Conservation (phyloP, 331 rosid species). For the Malus hybrid region DNA sequence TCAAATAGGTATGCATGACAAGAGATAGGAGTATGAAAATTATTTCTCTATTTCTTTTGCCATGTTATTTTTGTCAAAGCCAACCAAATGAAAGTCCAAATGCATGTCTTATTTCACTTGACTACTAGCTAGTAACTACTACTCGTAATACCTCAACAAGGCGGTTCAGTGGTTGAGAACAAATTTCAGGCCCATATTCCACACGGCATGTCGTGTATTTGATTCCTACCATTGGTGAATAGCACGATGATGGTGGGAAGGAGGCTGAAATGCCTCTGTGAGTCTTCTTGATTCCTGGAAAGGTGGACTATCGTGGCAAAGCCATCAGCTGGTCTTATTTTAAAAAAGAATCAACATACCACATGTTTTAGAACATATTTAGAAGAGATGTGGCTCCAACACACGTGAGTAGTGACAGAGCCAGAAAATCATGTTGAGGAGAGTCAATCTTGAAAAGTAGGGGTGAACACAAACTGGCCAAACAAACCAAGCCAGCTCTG, state of each 20-base stretch:
- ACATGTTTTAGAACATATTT: neutral
- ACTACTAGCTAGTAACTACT: neutral
- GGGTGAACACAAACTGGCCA: neutral
- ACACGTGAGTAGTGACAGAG: neutral
- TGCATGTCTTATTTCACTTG: neutral
- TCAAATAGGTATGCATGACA: too few relatives aligned
- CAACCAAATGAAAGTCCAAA: neutral
- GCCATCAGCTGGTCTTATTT: too few relatives aligned
- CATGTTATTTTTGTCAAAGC: too few relatives aligned
- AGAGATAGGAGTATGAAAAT: too few relatives aligned
- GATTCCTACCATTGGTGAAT: rapidly evolving
- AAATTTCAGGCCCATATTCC: too few relatives aligned
- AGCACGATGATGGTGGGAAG: rapidly evolving
- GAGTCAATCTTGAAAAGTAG: neutral
- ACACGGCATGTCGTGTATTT: too few relatives aligned
- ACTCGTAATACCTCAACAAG: neutral
- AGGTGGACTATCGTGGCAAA: too few relatives aligned
- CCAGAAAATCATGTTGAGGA: neutral
- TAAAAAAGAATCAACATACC: neutral
- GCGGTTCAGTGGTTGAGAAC: too few relatives aligned
- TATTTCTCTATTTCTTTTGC: too few relatives aligned
- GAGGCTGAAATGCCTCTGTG: too few relatives aligned
- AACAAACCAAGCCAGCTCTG: neutral
- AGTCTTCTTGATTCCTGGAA: too few relatives aligned
- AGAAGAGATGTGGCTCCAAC: neutral